Evolutionary conservation across 1,284 basidiomycete species (phyloP).

Genomic region (Trichosporon asahii): DNA sequence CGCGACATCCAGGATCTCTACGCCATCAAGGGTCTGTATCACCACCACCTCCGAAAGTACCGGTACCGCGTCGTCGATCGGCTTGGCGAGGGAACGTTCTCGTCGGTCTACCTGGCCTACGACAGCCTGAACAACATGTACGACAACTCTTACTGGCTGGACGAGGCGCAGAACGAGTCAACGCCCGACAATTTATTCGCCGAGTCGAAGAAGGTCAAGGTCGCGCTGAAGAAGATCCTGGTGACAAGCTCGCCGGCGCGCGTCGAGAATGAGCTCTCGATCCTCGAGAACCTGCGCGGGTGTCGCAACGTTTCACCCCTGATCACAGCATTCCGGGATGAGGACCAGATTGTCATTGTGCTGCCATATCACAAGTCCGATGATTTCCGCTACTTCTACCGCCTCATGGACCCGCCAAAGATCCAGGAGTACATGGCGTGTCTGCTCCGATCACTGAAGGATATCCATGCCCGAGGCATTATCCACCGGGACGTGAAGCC

Average conservation of each 20-base stretch:
- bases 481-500: slow-evolving; percentile 98
- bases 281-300: slow-evolving; percentile 73
- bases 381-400: slow-evolving; percentile 69
- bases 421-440: slow-evolving; percentile 87
- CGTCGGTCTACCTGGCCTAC: slow-evolving; percentile 95
- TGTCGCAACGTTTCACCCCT: slow-evolving; percentile 84
- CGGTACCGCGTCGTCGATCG: slow-evolving; percentile 83
- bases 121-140: slow-evolving; percentile 72
- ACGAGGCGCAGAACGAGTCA: slow-evolving; percentile 53
- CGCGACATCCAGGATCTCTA: slow-evolving; percentile 64
- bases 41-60: slow-evolving; percentile 12
- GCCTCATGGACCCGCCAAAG: slow-evolving; percentile 45
- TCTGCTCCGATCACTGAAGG: slow-evolving; percentile 83
- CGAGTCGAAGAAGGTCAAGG: slow-evolving; percentile 58
- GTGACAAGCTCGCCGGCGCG: slow-evolving; percentile 90
- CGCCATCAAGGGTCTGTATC: slow-evolving; percentile 20
- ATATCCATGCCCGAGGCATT: slow-evolving; percentile 81
- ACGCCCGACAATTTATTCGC: slow-evolving; percentile 11
- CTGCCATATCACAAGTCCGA: slow-evolving; percentile 92
- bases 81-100: slow-evolving; percentile 94
- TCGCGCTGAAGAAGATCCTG: slow-evolving; percentile 95
- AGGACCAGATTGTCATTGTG: slow-evolving; percentile 89
- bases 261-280: slow-evolving; percentile 91
- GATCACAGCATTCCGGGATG: slow-evolving; percentile 86
- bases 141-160: slow-evolving; percentile 79